These are phyloP conservation scores for Termitomyces sp. DNA, from an alignment of 768 basidiomycete genomes.

Conservation along the genomic window DNA sequence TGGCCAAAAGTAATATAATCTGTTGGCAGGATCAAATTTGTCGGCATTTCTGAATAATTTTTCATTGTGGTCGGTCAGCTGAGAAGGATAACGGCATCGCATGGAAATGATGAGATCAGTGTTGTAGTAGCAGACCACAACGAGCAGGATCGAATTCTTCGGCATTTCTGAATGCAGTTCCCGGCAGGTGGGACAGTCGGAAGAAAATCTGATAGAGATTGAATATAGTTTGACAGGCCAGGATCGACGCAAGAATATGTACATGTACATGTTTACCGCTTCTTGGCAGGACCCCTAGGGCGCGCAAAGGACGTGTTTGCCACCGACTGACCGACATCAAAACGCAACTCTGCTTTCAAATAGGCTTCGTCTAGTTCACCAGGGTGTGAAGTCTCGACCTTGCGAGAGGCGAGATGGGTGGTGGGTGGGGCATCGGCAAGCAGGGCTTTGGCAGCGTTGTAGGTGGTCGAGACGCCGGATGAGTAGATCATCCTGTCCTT, in stretches of 20 bases:
- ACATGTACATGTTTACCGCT: slow-evolving; percentile 21
- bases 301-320: slow-evolving; percentile 51
- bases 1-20: too few relatives aligned
- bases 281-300: slow-evolving; percentile 65
- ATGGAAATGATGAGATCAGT: too few relatives aligned
- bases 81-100: too few relatives aligned
- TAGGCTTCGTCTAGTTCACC: slow-evolving; percentile 60
- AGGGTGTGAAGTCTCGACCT: slow-evolving; percentile 82
- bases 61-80: too few relatives aligned
- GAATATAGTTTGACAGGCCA: not conserved
- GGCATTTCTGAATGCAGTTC: too few relatives aligned
- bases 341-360: slow-evolving; percentile 52
- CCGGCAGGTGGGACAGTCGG: too few relatives aligned
- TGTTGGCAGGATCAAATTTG: too few relatives aligned
- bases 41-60: too few relatives aligned
- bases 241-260: too few relatives aligned
- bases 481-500: slow-evolving; percentile 90
- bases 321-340: slow-evolving; percentile 1
- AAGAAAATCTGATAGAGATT: not conserved
- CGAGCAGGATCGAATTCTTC: too few relatives aligned
- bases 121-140: too few relatives aligned
- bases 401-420: slow-evolving; percentile 43
- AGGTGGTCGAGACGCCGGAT: slow-evolving; percentile 53
- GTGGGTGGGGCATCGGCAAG: slow-evolving; percentile 36
- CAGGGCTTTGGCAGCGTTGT: slow-evolving; percentile 47